Conservation (phyloP, 192 early-diverging fungal species). For the Umbelopsis ramanniana region DNA sequence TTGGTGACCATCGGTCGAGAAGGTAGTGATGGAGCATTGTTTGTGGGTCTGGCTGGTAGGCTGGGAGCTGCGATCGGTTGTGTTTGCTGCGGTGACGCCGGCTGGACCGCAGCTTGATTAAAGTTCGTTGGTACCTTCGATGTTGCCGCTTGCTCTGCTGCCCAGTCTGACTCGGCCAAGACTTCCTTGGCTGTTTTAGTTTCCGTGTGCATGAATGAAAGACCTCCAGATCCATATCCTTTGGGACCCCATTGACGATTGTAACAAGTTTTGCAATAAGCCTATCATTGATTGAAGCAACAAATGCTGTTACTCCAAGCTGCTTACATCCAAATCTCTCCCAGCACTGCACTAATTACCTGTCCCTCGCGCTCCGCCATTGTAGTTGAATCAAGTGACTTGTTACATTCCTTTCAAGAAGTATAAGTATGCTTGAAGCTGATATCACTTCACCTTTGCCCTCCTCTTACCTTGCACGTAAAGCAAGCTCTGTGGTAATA, state of each 20-base stretch:
- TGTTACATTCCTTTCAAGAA: slow-evolving; percentile 52
- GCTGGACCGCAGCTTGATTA: not conserved
- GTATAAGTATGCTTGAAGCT: not conserved
- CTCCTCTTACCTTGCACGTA: slow-evolving; percentile 15
- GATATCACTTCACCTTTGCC: not conserved
- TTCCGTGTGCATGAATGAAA: slow-evolving; percentile 1
- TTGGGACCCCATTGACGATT: slow-evolving; percentile 61
- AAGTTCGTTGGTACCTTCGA: too few relatives aligned
- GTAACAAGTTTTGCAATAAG: slow-evolving; percentile 61
- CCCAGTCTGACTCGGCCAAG: not conserved
- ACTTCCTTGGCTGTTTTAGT: not conserved
- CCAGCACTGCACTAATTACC: slow-evolving; percentile 31
- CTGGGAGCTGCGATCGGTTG: not conserved
- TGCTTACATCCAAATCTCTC: too few relatives aligned
- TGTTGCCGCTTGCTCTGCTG: not conserved
- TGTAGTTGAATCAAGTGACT: slow-evolving; percentile 55
- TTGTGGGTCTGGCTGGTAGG: not conserved
- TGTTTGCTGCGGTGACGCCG: not conserved
- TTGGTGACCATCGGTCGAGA: not conserved
- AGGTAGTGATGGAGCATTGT: slow-evolving; percentile 6
- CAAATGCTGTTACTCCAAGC: too few relatives aligned
- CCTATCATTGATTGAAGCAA: slow-evolving; percentile 33
- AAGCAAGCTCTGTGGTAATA: slow-evolving; percentile 39
- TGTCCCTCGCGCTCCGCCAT: slow-evolving; percentile 58
- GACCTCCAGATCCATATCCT: slow-evolving; percentile 44